Base-by-base conservation (phyloP, 163 green algal species). In the Scenedesmus sp. region DNA sequence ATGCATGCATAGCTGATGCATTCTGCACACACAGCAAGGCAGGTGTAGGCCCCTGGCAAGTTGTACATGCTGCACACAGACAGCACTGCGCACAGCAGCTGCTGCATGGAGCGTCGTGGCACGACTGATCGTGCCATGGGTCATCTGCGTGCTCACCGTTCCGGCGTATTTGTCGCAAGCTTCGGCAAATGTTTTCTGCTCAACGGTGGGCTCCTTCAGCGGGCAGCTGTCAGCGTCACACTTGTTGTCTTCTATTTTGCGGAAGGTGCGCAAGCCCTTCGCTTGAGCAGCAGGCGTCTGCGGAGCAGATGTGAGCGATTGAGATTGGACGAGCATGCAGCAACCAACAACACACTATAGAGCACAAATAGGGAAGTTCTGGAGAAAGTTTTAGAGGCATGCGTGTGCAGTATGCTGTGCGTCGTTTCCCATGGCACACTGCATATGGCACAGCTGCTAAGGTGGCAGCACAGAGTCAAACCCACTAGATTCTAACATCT, bases 91-190 rank as follows among this genome's bases (percentile, higher is more conserved):
- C 62, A 18, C 7, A 18, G 62, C 34, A 46, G 34, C 34, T 46
- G 34, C 34, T 46, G 34, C 34, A 46, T 46, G 34, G 34, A 46
- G 34, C 34, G 34, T 46, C 34, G 34, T 46, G 34, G 34, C 34
- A 46, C 34, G 34, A 46, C 34, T 46, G 34, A 46, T 46, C 34
- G 34, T 46, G 34, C 34, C 34, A 46, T 46, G 34, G 34, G 34
- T 46, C 66, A 76, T 76, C 66, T 56, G 3, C 55, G 18, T 13
- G 74, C 74, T 83, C 74, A 83, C 77, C 77, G 4, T 62, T 26
- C 77, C 77, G 23, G 77, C 77, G 77, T 85, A 85, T 59, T n/a
- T 59, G 46, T 62, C 77, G 10, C 77, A 85, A 57, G 77, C 34
- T 12, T 85, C 46, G 2, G 46, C 46, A 26, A 85, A 85, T 2